phyloP scores from a whole-genome alignment of 768 basidiomycete genomes.

The Strobilomyces dryophilus region DNA sequence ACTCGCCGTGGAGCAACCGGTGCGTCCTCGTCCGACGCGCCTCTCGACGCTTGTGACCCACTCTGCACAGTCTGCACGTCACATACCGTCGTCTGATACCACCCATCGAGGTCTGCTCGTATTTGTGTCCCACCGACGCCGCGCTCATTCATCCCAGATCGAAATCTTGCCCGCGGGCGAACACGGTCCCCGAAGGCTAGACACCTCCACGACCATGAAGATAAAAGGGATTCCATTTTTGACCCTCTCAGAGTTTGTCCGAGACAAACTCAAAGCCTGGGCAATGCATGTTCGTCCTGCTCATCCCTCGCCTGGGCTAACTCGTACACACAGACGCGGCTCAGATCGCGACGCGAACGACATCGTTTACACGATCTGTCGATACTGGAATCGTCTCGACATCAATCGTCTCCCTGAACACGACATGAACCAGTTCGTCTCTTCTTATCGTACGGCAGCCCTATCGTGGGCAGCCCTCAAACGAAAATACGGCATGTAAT shows the following conservation, averaged over 20 bases:
- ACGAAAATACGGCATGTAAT: constrained; percentile 64
- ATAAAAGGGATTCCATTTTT: constrained; percentile 75
- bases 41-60: constrained; percentile 7
- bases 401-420: constrained; percentile 83
- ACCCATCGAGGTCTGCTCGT: constrained; percentile 57
- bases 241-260: constrained; percentile 79
- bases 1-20: constrained; percentile 88
- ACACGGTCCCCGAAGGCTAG: constrained; percentile 71
- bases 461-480: constrained; percentile 74
- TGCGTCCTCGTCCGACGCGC: constrained; percentile 26
- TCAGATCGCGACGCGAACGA: constrained; percentile 74
- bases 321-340: constrained; percentile 48
- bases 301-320: constrained; percentile 13
- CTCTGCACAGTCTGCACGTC: constrained; percentile 55
- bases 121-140: constrained; percentile 1
- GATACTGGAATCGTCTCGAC: constrained; percentile 80
- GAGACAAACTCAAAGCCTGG: constrained; percentile 83
- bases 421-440: constrained; percentile 78
- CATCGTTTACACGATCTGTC: constrained; percentile 63
- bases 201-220: constrained; percentile 61
- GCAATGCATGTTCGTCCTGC: constrained; percentile 51
- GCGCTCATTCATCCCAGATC: constrained; percentile 44
- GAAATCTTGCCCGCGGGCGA: constrained; percentile 82
- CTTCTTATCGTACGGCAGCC: constrained; percentile 52
- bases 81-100: constrained; percentile 76